Percentiles rank a stretch among this genome's conserved stretches.
Conservation (phyloP, 2,329 filamentous ascomycete genomes). For the Onygenales sp. region DNA sequence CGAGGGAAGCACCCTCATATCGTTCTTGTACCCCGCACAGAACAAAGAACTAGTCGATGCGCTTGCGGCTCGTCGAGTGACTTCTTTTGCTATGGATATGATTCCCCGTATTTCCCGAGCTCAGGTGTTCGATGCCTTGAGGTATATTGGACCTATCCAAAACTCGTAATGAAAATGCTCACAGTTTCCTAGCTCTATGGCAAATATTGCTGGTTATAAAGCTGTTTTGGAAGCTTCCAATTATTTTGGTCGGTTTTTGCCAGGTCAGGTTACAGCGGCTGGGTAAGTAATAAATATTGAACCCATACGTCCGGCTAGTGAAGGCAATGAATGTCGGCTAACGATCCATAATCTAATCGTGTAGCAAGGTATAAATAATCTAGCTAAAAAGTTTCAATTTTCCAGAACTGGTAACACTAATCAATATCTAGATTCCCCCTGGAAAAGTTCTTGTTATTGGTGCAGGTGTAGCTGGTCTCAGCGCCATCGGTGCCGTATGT, state of each 20-base stretch:
- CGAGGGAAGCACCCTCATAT: slow-evolving; percentile 65
- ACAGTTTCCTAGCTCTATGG: slow-evolving; percentile 60
- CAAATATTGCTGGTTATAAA: slow-evolving; percentile 90
- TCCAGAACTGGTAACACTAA: slow-evolving; percentile 4
- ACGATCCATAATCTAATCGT: slow-evolving; percentile 8
- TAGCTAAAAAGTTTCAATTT: not conserved
- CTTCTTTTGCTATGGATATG: slow-evolving; percentile 85
- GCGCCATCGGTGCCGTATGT: slow-evolving; percentile 50
- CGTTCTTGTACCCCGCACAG: slow-evolving; percentile 73
- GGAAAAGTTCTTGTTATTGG: slow-evolving; percentile 87
- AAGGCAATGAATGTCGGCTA: slow-evolving; percentile 12
- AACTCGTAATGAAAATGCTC: not conserved
- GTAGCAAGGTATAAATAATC: slow-evolving; percentile 10
- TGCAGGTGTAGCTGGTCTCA: slow-evolving; percentile 78
- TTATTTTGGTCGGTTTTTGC: slow-evolving; percentile 78
- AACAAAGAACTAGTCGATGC: slow-evolving; percentile 67
- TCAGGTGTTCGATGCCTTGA: slow-evolving; percentile 76
- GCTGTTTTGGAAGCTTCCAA: slow-evolving; percentile 84
- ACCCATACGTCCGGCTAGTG: not conserved
- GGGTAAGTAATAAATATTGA: slow-evolving; percentile 39
- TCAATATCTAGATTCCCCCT: slow-evolving; percentile 55
- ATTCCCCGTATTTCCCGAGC: slow-evolving; percentile 82
- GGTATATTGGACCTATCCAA: slow-evolving; percentile 13
- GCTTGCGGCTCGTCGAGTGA: slow-evolving; percentile 61
- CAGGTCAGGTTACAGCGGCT: slow-evolving; percentile 81